phyloP scores from a whole-genome alignment of 2,329 filamentous ascomycete genomes.

The Fusarium sp. region DNA sequence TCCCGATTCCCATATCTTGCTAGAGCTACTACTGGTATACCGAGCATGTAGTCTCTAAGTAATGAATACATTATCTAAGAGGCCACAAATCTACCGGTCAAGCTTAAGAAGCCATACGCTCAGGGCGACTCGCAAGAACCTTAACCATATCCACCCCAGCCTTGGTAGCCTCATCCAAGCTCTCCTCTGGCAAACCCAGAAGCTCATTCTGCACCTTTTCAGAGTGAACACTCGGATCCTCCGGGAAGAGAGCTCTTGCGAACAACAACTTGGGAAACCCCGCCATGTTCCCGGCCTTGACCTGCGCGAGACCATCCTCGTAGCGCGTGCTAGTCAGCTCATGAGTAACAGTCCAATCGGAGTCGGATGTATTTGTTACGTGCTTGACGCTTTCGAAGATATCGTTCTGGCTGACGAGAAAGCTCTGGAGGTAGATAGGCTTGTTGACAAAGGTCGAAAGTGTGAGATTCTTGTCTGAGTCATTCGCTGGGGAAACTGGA shows the following conservation, averaged over 20 bases:
- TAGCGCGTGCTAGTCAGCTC: slow-evolving; percentile 63
- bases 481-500: slow-evolving; percentile 56
- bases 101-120: slow-evolving; percentile 29
- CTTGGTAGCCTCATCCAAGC: slow-evolving; percentile 66
- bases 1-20: too few species aligned
- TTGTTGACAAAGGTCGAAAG: slow-evolving; percentile 61
- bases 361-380: slow-evolving; percentile 67
- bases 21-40: too few species aligned
- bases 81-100: too few species aligned
- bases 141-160: slow-evolving; percentile 59
- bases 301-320: slow-evolving; percentile 57
- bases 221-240: slow-evolving; percentile 52
- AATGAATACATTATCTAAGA: too few species aligned
- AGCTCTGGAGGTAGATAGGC: slow-evolving; percentile 66
- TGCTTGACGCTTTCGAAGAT: slow-evolving; percentile 72
- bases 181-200: slow-evolving; percentile 67
- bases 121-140: slow-evolving; percentile 23
- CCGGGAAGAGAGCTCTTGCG: slow-evolving; percentile 62
- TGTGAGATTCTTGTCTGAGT: slow-evolving; percentile 47
- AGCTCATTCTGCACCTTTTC: slow-evolving; percentile 60
- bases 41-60: too few species aligned
- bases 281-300: slow-evolving; percentile 57
- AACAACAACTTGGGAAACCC: slow-evolving; percentile 66
- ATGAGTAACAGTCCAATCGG: slow-evolving; percentile 69
- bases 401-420: slow-evolving; percentile 70